Conservation (phyloP, 176 grass and related monocot genomes). For the Bonia amplexicaulis region DNA sequence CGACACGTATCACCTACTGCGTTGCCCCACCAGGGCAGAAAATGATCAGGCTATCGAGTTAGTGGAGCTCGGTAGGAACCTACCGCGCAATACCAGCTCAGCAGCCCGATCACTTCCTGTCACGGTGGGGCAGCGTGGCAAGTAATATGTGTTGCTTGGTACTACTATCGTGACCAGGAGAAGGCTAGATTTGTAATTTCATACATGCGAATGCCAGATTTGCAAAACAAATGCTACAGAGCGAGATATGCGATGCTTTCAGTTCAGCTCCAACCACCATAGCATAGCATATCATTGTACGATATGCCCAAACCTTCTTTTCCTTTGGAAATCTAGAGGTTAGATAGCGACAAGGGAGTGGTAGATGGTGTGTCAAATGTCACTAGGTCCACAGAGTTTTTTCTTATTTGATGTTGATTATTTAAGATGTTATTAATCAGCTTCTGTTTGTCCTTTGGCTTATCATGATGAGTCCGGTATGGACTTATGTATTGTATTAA, state of each 20-base stretch:
- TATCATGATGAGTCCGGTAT: not conserved
- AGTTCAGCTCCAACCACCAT: not conserved
- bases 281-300: not conserved
- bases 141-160: accelerated
- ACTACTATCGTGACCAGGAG: too few species aligned
- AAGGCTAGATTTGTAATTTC: too few species aligned
- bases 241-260: not conserved
- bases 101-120: too few species aligned
- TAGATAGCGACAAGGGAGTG: not conserved
- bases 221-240: too few species aligned
- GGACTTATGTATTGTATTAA: not conserved
- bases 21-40: too few species aligned
- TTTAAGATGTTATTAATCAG: not conserved
- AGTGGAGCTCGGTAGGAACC: too few species aligned
- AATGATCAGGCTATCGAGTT: too few species aligned
- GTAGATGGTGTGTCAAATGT: conserved; percentile 18
- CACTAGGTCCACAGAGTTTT: conserved; percentile 14
- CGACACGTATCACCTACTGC: accelerated
- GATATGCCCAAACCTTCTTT: not conserved
- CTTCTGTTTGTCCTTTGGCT: not conserved
- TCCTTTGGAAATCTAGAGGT: not conserved
- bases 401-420: not conserved
- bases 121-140: too few species aligned
- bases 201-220: accelerated
- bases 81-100: too few species aligned